Evolutionary conservation across 2,329 filamentous ascomycete species (phyloP).

Genomic region (Ophiostoma tasmaniense): DNA sequence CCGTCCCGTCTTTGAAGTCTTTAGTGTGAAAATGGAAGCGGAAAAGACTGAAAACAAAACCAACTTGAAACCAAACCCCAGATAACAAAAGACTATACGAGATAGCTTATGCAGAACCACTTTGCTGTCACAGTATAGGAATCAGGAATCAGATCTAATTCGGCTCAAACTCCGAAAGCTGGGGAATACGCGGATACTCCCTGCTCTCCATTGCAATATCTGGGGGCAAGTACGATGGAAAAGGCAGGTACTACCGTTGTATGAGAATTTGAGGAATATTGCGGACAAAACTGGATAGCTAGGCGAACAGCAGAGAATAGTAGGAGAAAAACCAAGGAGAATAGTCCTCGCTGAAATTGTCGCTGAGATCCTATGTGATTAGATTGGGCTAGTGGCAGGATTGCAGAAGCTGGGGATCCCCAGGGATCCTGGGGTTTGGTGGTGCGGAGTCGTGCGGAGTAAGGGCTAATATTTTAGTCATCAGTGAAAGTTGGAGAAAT

Average conservation of each 20-base stretch:
- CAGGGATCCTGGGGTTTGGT: neutral
- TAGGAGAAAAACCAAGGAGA: too few relatives aligned
- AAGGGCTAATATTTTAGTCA: neutral
- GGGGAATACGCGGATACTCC: neutral
- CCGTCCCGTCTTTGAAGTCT: neutral
- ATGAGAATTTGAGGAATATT: too few relatives aligned
- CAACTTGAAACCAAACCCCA: too few relatives aligned
- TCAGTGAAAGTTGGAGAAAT: neutral
- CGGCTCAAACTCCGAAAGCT: neutral
- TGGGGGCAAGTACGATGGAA: too few relatives aligned
- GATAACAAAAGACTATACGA: too few relatives aligned
- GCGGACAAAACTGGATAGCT: too few relatives aligned
- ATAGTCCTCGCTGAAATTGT: neutral
- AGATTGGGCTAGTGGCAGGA: neutral
- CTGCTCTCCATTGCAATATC: neutral
- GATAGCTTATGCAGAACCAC: neutral
- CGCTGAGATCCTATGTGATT: neutral
- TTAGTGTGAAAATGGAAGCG: too few relatives aligned
- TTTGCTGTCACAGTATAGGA: neutral
- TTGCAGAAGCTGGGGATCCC: neutral
- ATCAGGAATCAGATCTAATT: neutral
- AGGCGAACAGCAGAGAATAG: too few relatives aligned
- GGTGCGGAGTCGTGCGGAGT: neutral
- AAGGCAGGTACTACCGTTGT: too few relatives aligned
- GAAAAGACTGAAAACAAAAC: too few relatives aligned